Base-by-base conservation (phyloP, 2,329 filamentous ascomycete genomes). In the Botrytis squamosa region DNA sequence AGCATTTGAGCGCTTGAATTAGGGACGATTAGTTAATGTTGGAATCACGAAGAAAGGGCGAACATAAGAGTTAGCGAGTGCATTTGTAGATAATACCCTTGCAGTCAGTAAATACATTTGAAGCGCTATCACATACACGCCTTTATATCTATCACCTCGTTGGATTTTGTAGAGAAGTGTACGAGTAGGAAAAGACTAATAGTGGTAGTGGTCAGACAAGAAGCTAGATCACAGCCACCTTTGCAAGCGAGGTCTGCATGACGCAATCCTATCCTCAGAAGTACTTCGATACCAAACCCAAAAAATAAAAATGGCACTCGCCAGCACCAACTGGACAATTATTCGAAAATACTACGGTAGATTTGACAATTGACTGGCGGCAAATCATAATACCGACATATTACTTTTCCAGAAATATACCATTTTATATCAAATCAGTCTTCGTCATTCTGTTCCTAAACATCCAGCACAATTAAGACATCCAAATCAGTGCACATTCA, bases 1-100 rank as follows among this genome's bases (percentile, higher is more conserved):
- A 95, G 81, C 91, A 91, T 80, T 84, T 98, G 75, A 88, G 97
- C 75, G 88, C 64, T 62, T 73, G 12, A 68, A 7, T 49, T 9
- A n/a, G 44, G 33, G 6, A 3, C 22, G 12, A n/a, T 16, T 8
- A 29, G 5, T 40, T 42, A 29, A 68, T 40, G 25, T 25, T 57
- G 14, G 33, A 55, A 29, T 42, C 40, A 36, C 29, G 36, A 20
- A 40, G 68, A 29, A 36, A 46, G n/a, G 29, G n/a, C 25, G 36
- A 29, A 8, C 20, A 33, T 57, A 1, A 25, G 42, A 44, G 38
- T 57, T 42, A 55, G 49, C 36, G n/a, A 57, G 38, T 57, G 49
- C n/a, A 40, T 29, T 69, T 57, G n/a, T 33, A 44, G n/a, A 69
- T 42, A 10, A 68, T 69, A 69, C 44, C 38, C 36, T 69, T 69